Evolutionary conservation across 2,329 filamentous ascomycete genomes (phyloP), one percentile per base, ranked within the genome.

Genomic region (Myotisia sp.): DNA sequence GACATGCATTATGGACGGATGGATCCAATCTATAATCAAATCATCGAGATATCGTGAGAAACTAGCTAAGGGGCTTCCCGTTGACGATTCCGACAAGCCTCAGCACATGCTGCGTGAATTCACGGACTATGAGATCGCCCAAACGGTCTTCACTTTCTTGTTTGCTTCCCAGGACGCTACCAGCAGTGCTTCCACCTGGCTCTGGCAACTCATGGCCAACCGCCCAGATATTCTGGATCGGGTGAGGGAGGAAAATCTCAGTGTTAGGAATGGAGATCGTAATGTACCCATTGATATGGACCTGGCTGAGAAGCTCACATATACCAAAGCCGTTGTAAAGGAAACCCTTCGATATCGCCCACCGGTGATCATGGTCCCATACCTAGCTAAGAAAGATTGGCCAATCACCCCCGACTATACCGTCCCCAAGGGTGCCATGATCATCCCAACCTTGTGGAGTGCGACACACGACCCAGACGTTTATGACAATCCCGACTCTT

Each of bases 111-210:
- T 95, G 36, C 82, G 87, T 52, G 76, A 82, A 47, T 95, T 94
- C 60, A 76, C 70, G 59, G 82, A 95, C 55, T 80, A 78, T 50
- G 86, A 95, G 60, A 93, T 95, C 51, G 71, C 83, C 37, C 82
- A 90, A 67, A 94, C 87, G 16, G 58, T 95, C 51, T 93, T 94
- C 64, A 92, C 87, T 32, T 93, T 95, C 67, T 70, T 95, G 41
- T 95, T 95, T 60, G 87, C 90, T 41, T 94, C 86, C 3, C 90
- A 95, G 62, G 90, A 98, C 58, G 90, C 90, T 45, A 94, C 90
- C 42, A 90, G 80, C 62, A 92, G 83, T 51, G 87, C 90, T 41
- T 76, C 73, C 50, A 94, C 86, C 34, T 95, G 90, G 85, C 64
- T 95, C 44, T 93, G 94, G 70, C 90, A 98, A 64, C 72, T 84